These are phyloP conservation scores for Cercis canadensis DNA, from an alignment of 306 rosid species.

Conservation along the genomic window DNA sequence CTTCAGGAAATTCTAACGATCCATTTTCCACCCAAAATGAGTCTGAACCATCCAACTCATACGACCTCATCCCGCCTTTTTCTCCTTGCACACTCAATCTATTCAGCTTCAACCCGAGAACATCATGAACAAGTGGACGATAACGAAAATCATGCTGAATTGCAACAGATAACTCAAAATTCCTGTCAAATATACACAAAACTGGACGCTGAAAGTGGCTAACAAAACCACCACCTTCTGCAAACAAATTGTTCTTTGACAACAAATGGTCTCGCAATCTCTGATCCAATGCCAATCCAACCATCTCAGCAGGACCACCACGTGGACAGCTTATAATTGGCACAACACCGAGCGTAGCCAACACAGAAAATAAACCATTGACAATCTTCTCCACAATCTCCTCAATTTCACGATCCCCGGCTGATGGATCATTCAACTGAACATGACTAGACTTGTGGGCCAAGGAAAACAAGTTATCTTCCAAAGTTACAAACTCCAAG, in stretches of 20 bases:
- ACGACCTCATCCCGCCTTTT: conserved; percentile 90
- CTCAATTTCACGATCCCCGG: conserved; percentile 94
- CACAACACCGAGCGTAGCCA: conserved; percentile 85
- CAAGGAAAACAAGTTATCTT: conserved; percentile 84
- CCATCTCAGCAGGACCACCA: conserved; percentile 98
- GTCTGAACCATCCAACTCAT: conserved; percentile 82
- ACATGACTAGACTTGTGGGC: conserved; percentile 74
- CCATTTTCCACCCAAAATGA: conserved; percentile 89
- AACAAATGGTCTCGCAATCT: conserved; percentile 90
- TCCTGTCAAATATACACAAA: conserved; percentile 77
- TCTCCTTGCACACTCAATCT: conserved; percentile 87
- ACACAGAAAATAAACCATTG: conserved; percentile 77
- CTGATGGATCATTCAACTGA: conserved; percentile 89
- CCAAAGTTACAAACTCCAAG: conserved; percentile 86
- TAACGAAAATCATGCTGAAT: conserved; percentile 96
- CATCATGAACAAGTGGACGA: conserved; percentile 85
- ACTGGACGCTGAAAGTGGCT: conserved; percentile 89
- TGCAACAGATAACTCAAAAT: conserved; percentile 83
- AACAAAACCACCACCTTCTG: conserved; percentile 71
- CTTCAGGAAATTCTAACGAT: conserved; percentile 85
- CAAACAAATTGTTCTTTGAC: conserved; percentile 84
- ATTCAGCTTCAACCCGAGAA: conserved; percentile 88
- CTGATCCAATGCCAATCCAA: conserved; percentile 87
- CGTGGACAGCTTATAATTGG: conserved; percentile 85
- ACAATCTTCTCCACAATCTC: conserved; percentile 83